Evolutionary conservation across 345 rosid species (phyloP).

Genomic region (Euphorbia tirucalli): DNA sequence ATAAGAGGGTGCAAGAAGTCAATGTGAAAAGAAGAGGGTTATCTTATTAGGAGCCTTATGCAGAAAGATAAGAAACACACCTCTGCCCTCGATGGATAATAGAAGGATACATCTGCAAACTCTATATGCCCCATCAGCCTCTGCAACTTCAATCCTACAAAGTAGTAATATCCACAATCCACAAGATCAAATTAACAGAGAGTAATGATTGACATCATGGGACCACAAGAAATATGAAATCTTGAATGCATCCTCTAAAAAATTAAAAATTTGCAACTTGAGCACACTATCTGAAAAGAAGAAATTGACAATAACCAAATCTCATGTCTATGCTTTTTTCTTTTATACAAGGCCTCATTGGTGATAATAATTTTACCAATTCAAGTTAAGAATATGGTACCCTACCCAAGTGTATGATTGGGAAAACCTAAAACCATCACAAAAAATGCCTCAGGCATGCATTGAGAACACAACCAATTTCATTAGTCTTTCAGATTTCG

Average conservation of each 20-base stretch:
- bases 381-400: not conserved
- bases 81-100: slow-evolving; percentile 61
- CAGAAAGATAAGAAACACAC: slow-evolving; percentile 37
- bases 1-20: not conserved
- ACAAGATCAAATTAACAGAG: slow-evolving; percentile 19
- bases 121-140: slow-evolving; percentile 59
- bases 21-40: not conserved
- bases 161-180: slow-evolving; percentile 17
- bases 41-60: not conserved
- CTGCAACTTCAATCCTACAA: slow-evolving; percentile 56
- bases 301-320: not conserved
- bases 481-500: not conserved
- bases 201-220: not conserved
- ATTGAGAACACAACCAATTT: not conserved
- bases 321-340: not conserved
- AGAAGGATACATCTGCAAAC: slow-evolving; percentile 61
- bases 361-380: not conserved
- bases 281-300: not conserved
- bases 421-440: slow-evolving; percentile 6
- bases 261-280: not conserved
- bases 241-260: not conserved
- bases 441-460: not conserved
- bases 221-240: not conserved
- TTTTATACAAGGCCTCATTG: not conserved
- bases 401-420: slow-evolving; percentile 1